A percentile compares a stretch with the other conserved stretches of the same genome.
phyloP scores from a whole-genome alignment of 2,329 filamentous ascomycete species.

The Teratosphaeria pseudoeucalypti region DNA sequence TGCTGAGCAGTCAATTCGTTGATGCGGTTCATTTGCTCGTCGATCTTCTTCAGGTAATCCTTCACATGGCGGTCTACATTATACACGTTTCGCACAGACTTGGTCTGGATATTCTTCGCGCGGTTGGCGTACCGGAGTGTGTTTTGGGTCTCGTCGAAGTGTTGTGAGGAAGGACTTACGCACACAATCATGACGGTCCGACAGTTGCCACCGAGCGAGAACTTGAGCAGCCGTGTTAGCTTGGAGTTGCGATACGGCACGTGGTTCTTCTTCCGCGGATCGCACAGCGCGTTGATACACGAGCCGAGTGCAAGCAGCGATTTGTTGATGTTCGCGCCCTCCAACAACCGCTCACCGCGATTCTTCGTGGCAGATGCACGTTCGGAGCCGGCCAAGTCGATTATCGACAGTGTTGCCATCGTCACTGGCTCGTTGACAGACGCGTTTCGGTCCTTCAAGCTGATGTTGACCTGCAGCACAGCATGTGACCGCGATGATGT shows the following conservation, averaged over 20 bases:
- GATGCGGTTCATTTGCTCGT: constrained; percentile 95
- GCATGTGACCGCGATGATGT: constrained; percentile 96
- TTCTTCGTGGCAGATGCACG: constrained; percentile 95
- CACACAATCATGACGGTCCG: constrained; percentile 99
- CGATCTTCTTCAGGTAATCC: constrained; percentile 97
- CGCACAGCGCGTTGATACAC: constrained; percentile 97
- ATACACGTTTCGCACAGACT: constrained; percentile 97
- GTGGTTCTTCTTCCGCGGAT: constrained; percentile 81
- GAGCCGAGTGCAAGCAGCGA: constrained; percentile 87
- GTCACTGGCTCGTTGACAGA: constrained; percentile 89
- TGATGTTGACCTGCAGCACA: constrained; percentile 92
- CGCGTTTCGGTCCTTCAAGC: constrained; percentile 88
- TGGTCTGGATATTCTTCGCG: constrained; percentile 99
- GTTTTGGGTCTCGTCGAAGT: constrained; percentile 98
- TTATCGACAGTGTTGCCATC: constrained; percentile 96
- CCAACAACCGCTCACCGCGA: constrained; percentile 75
- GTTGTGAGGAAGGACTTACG: constrained; percentile 87
- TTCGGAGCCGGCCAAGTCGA: constrained; percentile 92
- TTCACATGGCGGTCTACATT: constrained; percentile 99
- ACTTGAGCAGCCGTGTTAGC: constrained; percentile 87
- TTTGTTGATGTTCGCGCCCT: constrained; percentile 99
- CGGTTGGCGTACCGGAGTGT: constrained; percentile 94
- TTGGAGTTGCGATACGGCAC: constrained; percentile 98
- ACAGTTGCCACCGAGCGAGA: constrained; percentile 94
- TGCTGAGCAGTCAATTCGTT: constrained; percentile 91